These are phyloP conservation scores for Penicillium decumbens DNA, from an alignment of 2,329 filamentous ascomycete genomes.

Conservation along the genomic window DNA sequence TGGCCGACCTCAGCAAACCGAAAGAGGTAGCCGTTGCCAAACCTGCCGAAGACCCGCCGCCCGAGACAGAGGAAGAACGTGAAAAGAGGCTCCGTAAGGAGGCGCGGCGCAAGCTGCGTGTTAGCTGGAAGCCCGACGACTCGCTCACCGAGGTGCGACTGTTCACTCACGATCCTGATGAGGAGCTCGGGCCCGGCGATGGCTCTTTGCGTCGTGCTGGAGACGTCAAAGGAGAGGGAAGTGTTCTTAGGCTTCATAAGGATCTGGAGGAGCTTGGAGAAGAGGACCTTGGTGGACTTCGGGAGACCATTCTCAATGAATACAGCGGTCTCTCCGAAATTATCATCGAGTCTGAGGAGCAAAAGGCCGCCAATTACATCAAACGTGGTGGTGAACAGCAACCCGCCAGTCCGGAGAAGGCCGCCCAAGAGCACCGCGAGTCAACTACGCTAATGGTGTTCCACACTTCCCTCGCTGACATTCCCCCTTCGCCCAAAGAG, in stretches of 20 bases:
- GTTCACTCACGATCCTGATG: slow-evolving; percentile 60
- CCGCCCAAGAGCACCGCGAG: slow-evolving; percentile 46
- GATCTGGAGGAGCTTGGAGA: slow-evolving; percentile 56
- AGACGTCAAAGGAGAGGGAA: slow-evolving; percentile 56
- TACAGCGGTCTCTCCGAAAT: slow-evolving; percentile 37
- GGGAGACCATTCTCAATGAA: slow-evolving; percentile 39
- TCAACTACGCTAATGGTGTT: slow-evolving; percentile 47
- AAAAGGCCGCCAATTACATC: slow-evolving; percentile 33
- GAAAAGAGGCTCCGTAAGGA: slow-evolving; percentile 58
- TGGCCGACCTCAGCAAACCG: slow-evolving; percentile 52
- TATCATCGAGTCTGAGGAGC: slow-evolving; percentile 37
- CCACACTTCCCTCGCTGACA: slow-evolving; percentile 44
- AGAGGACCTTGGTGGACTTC: slow-evolving; percentile 52
- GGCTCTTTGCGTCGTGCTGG: slow-evolving; percentile 56
- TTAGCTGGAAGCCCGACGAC: slow-evolving; percentile 57
- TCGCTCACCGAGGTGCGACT: slow-evolving; percentile 54
- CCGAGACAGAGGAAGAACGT: slow-evolving; percentile 58
- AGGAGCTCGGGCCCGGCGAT: slow-evolving; percentile 56
- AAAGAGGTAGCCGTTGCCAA: slow-evolving; percentile 52
- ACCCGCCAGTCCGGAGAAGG: slow-evolving; percentile 40
- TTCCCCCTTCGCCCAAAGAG: slow-evolving; percentile 47
- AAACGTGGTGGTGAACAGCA: slow-evolving; percentile 42
- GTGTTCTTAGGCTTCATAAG: slow-evolving; percentile 48
- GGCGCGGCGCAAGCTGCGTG: slow-evolving; percentile 56
- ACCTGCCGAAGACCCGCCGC: slow-evolving; percentile 49